Percentiles rank a stretch among this genome's conserved stretches.
Conservation (phyloP, 257 asterid genomes). For the Primulina huaijiensis region DNA sequence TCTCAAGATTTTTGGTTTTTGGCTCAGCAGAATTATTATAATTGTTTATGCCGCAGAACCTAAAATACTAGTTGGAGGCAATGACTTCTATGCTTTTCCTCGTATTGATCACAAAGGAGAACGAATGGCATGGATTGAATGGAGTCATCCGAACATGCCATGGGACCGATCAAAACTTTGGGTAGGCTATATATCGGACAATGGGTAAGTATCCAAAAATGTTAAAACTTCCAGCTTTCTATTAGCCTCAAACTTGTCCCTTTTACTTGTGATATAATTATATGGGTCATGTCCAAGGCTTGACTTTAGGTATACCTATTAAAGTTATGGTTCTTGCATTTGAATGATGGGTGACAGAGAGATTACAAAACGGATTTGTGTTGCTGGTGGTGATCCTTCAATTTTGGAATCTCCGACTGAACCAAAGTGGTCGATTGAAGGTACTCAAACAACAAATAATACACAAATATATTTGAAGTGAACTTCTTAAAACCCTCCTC, state of each 20-base stretch:
- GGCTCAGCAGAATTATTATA: slow-evolving; percentile 7
- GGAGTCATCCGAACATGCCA: slow-evolving; percentile 98
- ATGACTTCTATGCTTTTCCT: slow-evolving; percentile 93
- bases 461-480: too few relatives aligned
- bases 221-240: slow-evolving; percentile 3
- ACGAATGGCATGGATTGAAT: slow-evolving; percentile 90
- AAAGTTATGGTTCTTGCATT: neutral
- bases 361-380: slow-evolving; percentile 56
- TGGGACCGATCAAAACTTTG: slow-evolving; percentile 98
- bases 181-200: slow-evolving; percentile 85
- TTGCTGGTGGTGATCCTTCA: slow-evolving; percentile 85
- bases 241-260: neutral
- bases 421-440: slow-evolving; percentile 98
- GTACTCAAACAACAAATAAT: slow-evolving; percentile 30
- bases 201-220: slow-evolving; percentile 54
- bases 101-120: slow-evolving; percentile 79
- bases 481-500: too few relatives aligned
- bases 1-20: neutral
- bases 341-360: slow-evolving; percentile 44
- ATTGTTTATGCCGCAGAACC: slow-evolving; percentile 59
- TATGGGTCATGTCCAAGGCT: neutral
- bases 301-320: neutral
- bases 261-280: neutral
- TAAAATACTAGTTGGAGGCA: slow-evolving; percentile 57
- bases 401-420: slow-evolving; percentile 87